Percentiles rank a stretch among this genome's conserved stretches.
These are phyloP conservation scores for Solanum sitiens DNA, from an alignment of 257 asterid genomes.

Conservation along the genomic window DNA sequence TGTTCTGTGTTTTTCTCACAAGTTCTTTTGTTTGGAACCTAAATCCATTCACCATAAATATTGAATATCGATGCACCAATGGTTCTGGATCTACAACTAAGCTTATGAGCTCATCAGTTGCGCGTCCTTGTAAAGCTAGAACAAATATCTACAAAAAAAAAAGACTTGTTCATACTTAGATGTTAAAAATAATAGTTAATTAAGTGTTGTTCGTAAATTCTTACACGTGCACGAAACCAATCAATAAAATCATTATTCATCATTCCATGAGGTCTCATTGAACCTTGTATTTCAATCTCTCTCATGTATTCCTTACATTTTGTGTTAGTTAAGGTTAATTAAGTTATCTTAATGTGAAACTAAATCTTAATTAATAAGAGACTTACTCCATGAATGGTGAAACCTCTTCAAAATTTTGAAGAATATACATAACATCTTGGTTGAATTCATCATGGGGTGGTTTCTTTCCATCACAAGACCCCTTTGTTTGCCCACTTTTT, in stretches of 20 bases:
- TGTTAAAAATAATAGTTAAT: too few relatives aligned
- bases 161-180: background rate
- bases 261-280: background rate
- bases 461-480: background rate
- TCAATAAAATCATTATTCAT: too few relatives aligned
- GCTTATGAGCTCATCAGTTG: background rate
- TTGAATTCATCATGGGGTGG: too few relatives aligned
- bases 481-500: background rate
- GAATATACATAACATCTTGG: too few relatives aligned
- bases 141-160: too few relatives aligned
- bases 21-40: background rate
- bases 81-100: background rate
- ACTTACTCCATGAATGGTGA: too few relatives aligned
- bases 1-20: background rate
- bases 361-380: too few relatives aligned
- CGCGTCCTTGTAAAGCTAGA: background rate
- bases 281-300: background rate
- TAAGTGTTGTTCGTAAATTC: too few relatives aligned
- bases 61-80: background rate
- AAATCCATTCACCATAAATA: background rate
- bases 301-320: background rate
- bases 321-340: background rate
- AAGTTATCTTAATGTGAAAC: too few relatives aligned
- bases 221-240: background rate
- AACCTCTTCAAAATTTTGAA: too few relatives aligned